Evolutionary conservation across 2,329 filamentous ascomycete genomes (phyloP).

Genomic region (Monilinia vaccinii-corymbosi): DNA sequence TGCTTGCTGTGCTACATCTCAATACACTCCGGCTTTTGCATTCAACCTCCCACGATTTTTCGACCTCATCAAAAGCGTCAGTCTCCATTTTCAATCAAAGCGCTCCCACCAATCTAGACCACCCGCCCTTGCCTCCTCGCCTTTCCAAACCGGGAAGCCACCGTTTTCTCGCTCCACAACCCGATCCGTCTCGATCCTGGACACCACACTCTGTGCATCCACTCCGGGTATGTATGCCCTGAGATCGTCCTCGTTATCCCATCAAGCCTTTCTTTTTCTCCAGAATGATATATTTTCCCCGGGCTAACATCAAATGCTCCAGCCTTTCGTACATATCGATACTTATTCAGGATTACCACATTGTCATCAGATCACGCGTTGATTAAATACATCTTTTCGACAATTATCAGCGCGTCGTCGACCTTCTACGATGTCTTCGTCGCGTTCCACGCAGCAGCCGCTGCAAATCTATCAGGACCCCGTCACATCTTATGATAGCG

Average conservation of each 20-base stretch:
- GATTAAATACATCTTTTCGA: neutral
- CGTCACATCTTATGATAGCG: slow-evolving; percentile 33
- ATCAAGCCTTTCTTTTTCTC: slow-evolving; percentile 12
- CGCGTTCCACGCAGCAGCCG: slow-evolving; percentile 42
- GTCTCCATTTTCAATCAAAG: neutral
- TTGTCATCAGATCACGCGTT: slow-evolving; percentile 43
- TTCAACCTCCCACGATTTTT: neutral
- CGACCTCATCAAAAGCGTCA: neutral
- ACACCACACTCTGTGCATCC: slow-evolving; percentile 23
- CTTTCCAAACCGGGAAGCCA: slow-evolving; percentile 22
- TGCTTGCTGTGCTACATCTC: slow-evolving; percentile 8
- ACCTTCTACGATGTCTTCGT: slow-evolving; percentile 38
- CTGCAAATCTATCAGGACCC: slow-evolving; percentile 52
- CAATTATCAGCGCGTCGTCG: slow-evolving; percentile 20
- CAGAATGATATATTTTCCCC: slow-evolving; percentile 11
- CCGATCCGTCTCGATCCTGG: slow-evolving; percentile 23
- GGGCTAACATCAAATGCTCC: slow-evolving; percentile 19
- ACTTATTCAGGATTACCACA: slow-evolving; percentile 35
- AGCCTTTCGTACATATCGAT: slow-evolving; percentile 8
- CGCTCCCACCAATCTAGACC: slow-evolving; percentile 6
- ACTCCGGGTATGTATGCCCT: slow-evolving; percentile 22
- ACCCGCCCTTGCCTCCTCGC: slow-evolving; percentile 23
- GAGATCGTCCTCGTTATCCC: slow-evolving; percentile 17
- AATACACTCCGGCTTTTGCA: neutral
- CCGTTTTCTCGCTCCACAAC: slow-evolving; percentile 29